A percentile compares a stretch with the other conserved stretches of the same genome.
phyloP scores from a whole-genome alignment of 805 yeast genomes.

The Candida alai region DNA sequence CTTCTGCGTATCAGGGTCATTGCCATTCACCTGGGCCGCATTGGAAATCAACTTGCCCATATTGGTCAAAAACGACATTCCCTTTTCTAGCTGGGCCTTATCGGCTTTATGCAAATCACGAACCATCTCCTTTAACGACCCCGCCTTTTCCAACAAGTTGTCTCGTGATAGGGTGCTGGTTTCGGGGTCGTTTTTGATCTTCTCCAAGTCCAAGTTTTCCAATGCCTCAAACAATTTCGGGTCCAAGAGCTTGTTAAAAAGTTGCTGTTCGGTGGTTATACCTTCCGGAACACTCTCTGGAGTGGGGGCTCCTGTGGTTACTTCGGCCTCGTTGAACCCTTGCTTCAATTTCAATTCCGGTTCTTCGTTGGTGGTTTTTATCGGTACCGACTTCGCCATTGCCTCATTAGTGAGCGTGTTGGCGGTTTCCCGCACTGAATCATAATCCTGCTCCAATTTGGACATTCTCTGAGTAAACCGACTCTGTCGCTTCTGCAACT shows the following conservation, averaged over 20 bases:
- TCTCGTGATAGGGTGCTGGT: conserved; percentile 12
- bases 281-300: neutral
- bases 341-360: conserved; percentile 1
- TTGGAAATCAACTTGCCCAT: conserved; percentile 19
- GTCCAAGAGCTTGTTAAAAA: conserved; percentile 22
- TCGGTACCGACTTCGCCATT: conserved; percentile 9
- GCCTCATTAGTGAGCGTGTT: conserved; percentile 2
- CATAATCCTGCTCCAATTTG: conserved; percentile 8
- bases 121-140: conserved; percentile 22
- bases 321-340: conserved; percentile 3
- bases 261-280: conserved; percentile 12
- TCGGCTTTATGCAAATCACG: conserved; percentile 24
- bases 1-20: conserved; percentile 8
- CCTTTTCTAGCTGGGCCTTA: conserved; percentile 21
- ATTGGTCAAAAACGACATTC: conserved; percentile 20
- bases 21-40: conserved; percentile 7
- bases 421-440: conserved; percentile 3
- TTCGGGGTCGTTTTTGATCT: conserved; percentile 16
- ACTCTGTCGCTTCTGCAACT: conserved; percentile 24
- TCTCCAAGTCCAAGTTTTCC: conserved; percentile 23
- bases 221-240: conserved; percentile 26
- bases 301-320: too few species aligned
- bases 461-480: conserved; percentile 11
- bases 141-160: conserved; percentile 23
- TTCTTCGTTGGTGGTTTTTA: conserved; percentile 20